A percentile compares a stretch with the other conserved stretches of the same genome.
Conservation (phyloP, 2,329 filamentous ascomycete genomes). For the Hypoxylon sp. region DNA sequence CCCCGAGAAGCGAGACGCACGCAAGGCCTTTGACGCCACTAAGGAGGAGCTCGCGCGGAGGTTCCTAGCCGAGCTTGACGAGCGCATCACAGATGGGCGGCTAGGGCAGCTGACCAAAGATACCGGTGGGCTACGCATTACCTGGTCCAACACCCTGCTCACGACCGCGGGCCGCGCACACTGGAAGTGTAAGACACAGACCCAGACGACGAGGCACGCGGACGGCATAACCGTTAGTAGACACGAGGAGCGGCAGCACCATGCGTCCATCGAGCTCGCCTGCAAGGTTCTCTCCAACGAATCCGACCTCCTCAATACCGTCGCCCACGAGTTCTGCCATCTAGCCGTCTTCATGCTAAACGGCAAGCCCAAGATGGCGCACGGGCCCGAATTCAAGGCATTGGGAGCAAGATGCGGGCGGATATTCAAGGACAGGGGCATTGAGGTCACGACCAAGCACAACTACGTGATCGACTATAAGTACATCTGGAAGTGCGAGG, state of each 20-base stretch:
- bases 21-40: slow-evolving; percentile 72
- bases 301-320: slow-evolving; percentile 84
- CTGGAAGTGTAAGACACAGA: slow-evolving; percentile 74
- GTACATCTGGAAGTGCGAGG: slow-evolving; percentile 85
- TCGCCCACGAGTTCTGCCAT: slow-evolving; percentile 98
- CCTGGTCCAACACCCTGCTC: slow-evolving; percentile 84
- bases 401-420: slow-evolving; percentile 73
- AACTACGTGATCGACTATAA: slow-evolving; percentile 92
- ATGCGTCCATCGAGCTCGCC: slow-evolving; percentile 87
- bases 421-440: slow-evolving; percentile 72
- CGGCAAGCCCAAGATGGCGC: slow-evolving; percentile 80
- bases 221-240: slow-evolving; percentile 44
- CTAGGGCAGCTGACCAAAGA: slow-evolving; percentile 70
- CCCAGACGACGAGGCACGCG: slow-evolving; percentile 47
- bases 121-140: slow-evolving; percentile 79
- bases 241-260: slow-evolving; percentile 66
- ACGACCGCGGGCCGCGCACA: slow-evolving; percentile 83
- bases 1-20: slow-evolving; percentile 58
- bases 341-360: slow-evolving; percentile 91
- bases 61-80: slow-evolving; percentile 80
- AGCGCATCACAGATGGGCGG: slow-evolving; percentile 71
- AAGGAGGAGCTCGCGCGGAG: slow-evolving; percentile 74
- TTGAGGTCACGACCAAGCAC: slow-evolving; percentile 91
- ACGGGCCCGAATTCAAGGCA: slow-evolving; percentile 85
- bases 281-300: slow-evolving; percentile 88